A percentile compares a stretch with the other conserved stretches of the same genome.
Conservation (phyloP, 345 rosid species). For the Eucalyptus marginata region DNA sequence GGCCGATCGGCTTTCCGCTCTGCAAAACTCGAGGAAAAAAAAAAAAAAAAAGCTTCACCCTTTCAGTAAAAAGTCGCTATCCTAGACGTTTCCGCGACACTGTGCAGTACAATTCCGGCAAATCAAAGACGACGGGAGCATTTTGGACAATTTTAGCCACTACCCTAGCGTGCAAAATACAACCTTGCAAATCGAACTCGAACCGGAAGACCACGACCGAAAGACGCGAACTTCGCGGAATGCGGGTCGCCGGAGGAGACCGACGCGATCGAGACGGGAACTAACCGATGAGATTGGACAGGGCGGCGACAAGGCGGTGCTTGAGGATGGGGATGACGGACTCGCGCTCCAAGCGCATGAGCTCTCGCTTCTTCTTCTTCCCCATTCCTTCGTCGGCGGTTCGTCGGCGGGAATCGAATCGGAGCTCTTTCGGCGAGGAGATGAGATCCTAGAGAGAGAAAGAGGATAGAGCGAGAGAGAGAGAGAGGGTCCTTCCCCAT, state of each 20-base stretch:
- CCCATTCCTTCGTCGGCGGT: background rate
- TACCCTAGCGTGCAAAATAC: background rate
- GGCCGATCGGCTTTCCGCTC: conserved; percentile 16
- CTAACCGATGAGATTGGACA: conserved; percentile 36
- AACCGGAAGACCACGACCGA: background rate
- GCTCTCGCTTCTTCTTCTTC: conserved; percentile 45
- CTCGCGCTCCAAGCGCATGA: conserved; percentile 52
- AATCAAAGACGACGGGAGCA: background rate
- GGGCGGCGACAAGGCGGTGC: conserved; percentile 30
- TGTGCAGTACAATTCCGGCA: background rate
- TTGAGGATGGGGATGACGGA: conserved; percentile 69
- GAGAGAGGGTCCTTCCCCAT: background rate
- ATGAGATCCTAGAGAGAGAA: background rate
- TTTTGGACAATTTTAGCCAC: background rate
- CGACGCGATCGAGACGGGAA: background rate
- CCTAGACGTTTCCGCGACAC: background rate
- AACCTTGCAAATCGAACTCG: background rate
- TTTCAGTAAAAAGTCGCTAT: background rate
- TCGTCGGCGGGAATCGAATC: background rate
- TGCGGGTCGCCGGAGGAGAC: background rate
- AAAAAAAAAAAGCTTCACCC: background rate
- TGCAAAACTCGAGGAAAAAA: background rate
- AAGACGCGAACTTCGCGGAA: background rate
- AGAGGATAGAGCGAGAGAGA: background rate
- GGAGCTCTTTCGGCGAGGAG: background rate